Base-by-base conservation (phyloP, 2,329 filamentous ascomycete genomes). In the Metarhizium anisopliae region DNA sequence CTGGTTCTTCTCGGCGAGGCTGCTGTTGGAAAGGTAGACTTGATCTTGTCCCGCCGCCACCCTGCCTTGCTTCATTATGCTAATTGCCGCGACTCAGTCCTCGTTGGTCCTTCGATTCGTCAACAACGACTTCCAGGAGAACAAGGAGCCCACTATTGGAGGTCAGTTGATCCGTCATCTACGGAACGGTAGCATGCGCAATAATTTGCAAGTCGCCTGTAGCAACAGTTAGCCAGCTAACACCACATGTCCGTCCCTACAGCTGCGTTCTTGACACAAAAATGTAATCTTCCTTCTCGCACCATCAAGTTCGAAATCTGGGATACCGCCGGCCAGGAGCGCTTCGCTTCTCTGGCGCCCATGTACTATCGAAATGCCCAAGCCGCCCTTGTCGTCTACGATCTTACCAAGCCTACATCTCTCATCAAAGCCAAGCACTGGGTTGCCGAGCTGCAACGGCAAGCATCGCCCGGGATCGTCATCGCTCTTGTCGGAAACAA, bases 351-450 rank as follows among this genome's bases (percentile, higher is more conserved):
- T 53, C 84, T 97, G 59, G 94, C 94, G 53, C 94, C 93, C 66
- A 97, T 97, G 94, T 99, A 99, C 82, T 97, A 97, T 79, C 91
- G 93, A 74, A 97, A 99, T 71, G 94, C 94, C 53, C 93, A 97
- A 77, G 91, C 92, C 61, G 94, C 94, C 14, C 88, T 99, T 63
- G 93, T 99, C 59, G 93, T 97, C 70, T 99, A 97, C 83, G 93
- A 99, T 70, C 86, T 99, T 66, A 99, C 94, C 60, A 97, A 97
- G 74, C 89, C 92, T 47, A 94, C 90, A 52, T 96, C 91, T 51
- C 85, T 99, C 64, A 85, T 90, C 73, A 97, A 99, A 77, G 94
- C 94, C 54, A 95, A 95, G 76, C 93, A 97, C 79, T 99, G 93
- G 93, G 92, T 99, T 55, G 93, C 93, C 56, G 93, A 99, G 75